phyloP scores from a whole-genome alignment of 1,284 basidiomycete species.

The Fomes fomentarius region DNA sequence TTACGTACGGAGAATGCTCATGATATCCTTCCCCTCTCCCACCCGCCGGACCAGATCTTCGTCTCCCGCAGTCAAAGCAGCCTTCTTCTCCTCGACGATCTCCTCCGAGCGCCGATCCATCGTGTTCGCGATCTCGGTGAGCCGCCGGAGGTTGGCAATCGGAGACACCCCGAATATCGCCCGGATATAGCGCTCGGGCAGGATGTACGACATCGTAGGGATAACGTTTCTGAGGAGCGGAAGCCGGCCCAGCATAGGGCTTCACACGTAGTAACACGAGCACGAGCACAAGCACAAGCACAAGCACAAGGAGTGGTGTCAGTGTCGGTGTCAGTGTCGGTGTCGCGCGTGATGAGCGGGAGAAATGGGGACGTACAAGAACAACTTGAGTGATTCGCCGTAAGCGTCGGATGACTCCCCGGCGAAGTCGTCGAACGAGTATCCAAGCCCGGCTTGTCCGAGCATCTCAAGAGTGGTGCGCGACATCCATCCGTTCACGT shows the following conservation, averaged over 20 bases:
- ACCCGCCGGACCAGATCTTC: slow-evolving; percentile 24
- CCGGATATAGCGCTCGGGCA: too few species aligned
- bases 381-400: slow-evolving; percentile 26
- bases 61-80: slow-evolving; percentile 29
- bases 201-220: too few species aligned
- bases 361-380: slow-evolving; percentile 18
- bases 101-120: slow-evolving; percentile 41
- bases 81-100: slow-evolving; percentile 44
- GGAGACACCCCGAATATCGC: too few species aligned
- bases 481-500: slow-evolving; percentile 40
- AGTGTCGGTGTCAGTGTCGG: not conserved
- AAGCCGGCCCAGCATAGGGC: too few species aligned
- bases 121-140: slow-evolving; percentile 23
- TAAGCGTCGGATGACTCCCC: slow-evolving; percentile 33
- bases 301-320: not conserved
- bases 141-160: too few species aligned
- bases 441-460: slow-evolving; percentile 41
- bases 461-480: slow-evolving; percentile 43
- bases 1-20: slow-evolving; percentile 32
- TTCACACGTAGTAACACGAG: too few species aligned
- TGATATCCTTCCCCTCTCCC: slow-evolving; percentile 37
- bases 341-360: too few species aligned
- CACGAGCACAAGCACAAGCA: too few species aligned
- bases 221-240: too few species aligned
- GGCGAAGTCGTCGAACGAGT: slow-evolving; percentile 40